These are phyloP conservation scores for Mycena sanguinolenta DNA, from an alignment of 768 basidiomycete genomes.

Conservation along the genomic window DNA sequence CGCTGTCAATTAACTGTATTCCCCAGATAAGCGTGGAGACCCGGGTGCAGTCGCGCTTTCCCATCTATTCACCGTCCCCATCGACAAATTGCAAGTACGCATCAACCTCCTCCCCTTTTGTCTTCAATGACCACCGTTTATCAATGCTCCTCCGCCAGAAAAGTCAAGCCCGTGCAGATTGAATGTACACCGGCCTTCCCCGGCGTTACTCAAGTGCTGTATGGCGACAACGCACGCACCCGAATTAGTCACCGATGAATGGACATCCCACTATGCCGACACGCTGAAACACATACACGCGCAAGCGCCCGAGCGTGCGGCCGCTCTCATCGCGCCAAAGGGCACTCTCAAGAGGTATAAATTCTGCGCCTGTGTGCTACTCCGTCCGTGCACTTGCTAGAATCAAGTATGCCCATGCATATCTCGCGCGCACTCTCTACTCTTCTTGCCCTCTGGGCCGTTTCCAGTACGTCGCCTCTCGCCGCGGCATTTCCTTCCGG, in stretches of 20 bases:
- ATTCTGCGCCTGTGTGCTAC: not conserved
- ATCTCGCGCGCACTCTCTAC: not conserved
- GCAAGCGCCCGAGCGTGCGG: not conserved
- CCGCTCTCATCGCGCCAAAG: not conserved
- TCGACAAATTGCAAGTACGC: no score
- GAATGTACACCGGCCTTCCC: not conserved
- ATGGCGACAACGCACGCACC: not conserved
- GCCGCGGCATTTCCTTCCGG: not conserved
- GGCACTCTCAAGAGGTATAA: not conserved
- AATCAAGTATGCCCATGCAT: not conserved
- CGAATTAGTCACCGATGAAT: not conserved
- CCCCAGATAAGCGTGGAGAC: no score
- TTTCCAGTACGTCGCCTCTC: constrained; percentile 1
- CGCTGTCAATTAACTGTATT: no score
- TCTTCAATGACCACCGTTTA: not conserved
- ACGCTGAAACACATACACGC: constrained; percentile 15
- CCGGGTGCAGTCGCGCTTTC: no score
- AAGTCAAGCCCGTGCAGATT: not conserved
- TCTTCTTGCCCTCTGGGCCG: not conserved
- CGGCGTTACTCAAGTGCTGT: not conserved
- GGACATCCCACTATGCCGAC: constrained; percentile 5
- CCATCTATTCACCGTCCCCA: no score
- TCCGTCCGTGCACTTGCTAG: not conserved
- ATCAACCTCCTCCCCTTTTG: not conserved
- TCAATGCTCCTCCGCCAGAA: not conserved